A percentile compares a stretch with the other conserved stretches of the same genome.
These are phyloP conservation scores for Fusarium abutilonis DNA, from an alignment of 2,329 filamentous ascomycete genomes.

Conservation along the genomic window DNA sequence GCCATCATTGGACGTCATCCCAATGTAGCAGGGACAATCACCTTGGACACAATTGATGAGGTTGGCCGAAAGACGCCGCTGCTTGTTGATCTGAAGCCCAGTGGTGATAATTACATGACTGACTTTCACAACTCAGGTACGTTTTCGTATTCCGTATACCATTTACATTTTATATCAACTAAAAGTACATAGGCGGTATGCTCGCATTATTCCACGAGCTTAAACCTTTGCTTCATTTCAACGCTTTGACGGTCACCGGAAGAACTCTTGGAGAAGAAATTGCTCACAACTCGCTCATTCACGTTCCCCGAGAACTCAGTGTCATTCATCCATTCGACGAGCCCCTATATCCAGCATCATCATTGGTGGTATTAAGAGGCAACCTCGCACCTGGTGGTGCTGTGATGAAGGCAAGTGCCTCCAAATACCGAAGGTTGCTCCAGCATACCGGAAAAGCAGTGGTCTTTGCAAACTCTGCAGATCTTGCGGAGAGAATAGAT, in stretches of 20 bases:
- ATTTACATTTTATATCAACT: not conserved
- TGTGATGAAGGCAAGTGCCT: conserved; percentile 89
- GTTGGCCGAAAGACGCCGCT: conserved; percentile 82
- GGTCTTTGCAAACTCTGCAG: conserved; percentile 79
- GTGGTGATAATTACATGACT: conserved; percentile 86
- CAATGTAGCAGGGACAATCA: conserved; percentile 69
- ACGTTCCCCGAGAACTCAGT: conserved; percentile 50
- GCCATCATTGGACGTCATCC: conserved; percentile 82
- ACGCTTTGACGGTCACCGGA: conserved; percentile 84
- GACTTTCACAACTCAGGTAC: conserved; percentile 80
- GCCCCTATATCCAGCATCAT: conserved; percentile 77
- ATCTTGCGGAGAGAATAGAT: conserved; percentile 73
- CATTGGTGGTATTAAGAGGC: conserved; percentile 82
- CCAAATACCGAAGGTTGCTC: conserved; percentile 73
- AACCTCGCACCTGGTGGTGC: conserved; percentile 87
- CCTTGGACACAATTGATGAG: conserved; percentile 79
- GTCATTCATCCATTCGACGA: conserved; percentile 72
- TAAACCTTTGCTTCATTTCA: conserved; percentile 78
- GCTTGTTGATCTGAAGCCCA: conserved; percentile 86
- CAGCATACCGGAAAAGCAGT: conserved; percentile 61
- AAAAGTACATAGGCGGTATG: conserved; percentile 70
- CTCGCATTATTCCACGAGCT: conserved; percentile 82
- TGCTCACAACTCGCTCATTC: conserved; percentile 71
- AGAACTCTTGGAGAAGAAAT: conserved; percentile 84
- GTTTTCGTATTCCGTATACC: not conserved